Conservation (phyloP, 805 yeast genomes). For the Yarrowia keelungensis region DNA sequence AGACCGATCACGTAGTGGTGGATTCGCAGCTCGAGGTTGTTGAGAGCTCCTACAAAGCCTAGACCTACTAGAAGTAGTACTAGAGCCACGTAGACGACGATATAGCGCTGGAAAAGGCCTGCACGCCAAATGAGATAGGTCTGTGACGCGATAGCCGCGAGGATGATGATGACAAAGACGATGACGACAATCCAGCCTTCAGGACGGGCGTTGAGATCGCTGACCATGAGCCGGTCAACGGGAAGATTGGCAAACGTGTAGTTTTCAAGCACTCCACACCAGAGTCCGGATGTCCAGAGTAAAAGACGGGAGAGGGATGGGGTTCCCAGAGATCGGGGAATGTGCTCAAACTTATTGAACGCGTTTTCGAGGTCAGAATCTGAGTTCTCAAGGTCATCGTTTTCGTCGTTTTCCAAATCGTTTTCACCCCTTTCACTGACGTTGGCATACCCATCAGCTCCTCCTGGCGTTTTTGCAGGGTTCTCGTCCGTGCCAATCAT, state of each 20-base stretch:
- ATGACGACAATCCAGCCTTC: conserved; percentile 64
- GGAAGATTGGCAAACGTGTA: conserved; percentile 89
- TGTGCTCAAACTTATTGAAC: background rate
- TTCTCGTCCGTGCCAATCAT: conserved; percentile 52
- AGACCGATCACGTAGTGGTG: conserved; percentile 83
- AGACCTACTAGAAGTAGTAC: conserved; percentile 18
- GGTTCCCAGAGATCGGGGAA: conserved; percentile 16
- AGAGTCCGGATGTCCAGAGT: conserved; percentile 79
- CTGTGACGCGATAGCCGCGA: conserved; percentile 68
- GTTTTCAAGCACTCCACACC: conserved; percentile 86
- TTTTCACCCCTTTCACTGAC: background rate
- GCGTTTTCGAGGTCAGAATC: background rate
- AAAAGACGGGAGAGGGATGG: conserved; percentile 51
- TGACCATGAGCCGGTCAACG: conserved; percentile 77
- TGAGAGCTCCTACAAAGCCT: conserved; percentile 15
- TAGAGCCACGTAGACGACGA: conserved; percentile 20
- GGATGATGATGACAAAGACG: conserved; percentile 57
- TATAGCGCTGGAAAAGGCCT: conserved; percentile 60
- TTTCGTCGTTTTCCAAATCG: background rate
- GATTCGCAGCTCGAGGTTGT: conserved; percentile 75
- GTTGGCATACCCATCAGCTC: conserved; percentile 1
- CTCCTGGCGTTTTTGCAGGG: conserved; percentile 6
- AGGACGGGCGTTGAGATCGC: conserved; percentile 75
- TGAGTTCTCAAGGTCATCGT: background rate
- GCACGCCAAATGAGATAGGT: conserved; percentile 81